Evolutionary conservation across 345 rosid species (phyloP).

Genomic region (Balakata baccata): DNA sequence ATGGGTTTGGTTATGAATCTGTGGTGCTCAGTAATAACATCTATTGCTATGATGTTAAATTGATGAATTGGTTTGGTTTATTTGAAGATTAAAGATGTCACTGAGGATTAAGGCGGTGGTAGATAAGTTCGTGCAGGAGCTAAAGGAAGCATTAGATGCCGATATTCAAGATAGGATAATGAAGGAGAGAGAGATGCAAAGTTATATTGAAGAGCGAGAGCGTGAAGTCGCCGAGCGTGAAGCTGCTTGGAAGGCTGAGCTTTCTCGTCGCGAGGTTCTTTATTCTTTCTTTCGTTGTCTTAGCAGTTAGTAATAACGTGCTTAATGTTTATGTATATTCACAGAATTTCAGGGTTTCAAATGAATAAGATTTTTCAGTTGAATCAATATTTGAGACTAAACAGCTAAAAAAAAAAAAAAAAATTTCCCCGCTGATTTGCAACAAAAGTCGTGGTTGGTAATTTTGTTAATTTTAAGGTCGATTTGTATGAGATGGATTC

Average conservation of each 20-base stretch:
- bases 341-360: background rate
- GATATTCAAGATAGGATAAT: constrained; percentile 92
- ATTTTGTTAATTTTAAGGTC: background rate
- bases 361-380: background rate
- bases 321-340: background rate
- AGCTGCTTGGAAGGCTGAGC: constrained; percentile 99
- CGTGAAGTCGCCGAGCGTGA: constrained; percentile 98
- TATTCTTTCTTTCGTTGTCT: background rate
- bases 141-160: constrained; percentile 89
- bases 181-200: constrained; percentile 99
- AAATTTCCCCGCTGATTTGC: background rate
- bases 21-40: background rate
- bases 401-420: background rate
- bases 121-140: constrained; percentile 93
- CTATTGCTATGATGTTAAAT: background rate
- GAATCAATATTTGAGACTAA: background rate
- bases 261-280: constrained; percentile 89
- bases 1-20: background rate
- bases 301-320: background rate
- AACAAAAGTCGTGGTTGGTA: background rate
- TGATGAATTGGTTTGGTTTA: background rate
- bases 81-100: constrained; percentile 48
- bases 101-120: constrained; percentile 84
- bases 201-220: constrained; percentile 91
- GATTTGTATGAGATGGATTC: background rate